These are phyloP conservation scores for Apium graveolens DNA, from an alignment of 129 eudicot genomes.

Conservation along the genomic window DNA sequence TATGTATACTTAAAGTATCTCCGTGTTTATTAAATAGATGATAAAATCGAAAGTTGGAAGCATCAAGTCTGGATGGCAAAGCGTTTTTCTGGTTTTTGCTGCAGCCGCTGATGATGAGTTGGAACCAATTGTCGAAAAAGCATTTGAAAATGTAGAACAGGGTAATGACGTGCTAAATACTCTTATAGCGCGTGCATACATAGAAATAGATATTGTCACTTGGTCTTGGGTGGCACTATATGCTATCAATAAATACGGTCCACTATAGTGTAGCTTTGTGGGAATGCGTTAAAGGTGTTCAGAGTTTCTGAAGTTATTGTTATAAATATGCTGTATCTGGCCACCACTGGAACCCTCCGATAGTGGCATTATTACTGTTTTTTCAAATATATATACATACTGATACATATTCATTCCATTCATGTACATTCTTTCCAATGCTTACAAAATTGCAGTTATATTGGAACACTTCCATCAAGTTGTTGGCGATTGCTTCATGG, in stretches of 20 bases:
- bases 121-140: slow-evolving; percentile 95
- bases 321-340: not conserved
- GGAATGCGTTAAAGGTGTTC: not conserved
- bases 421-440: slow-evolving; percentile 21
- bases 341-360: not conserved
- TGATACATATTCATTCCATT: slow-evolving; percentile 7
- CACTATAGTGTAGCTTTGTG: not conserved
- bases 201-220: not conserved
- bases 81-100: slow-evolving; percentile 93
- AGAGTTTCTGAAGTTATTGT: not conserved
- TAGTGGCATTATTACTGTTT: not conserved
- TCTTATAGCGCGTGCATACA: not conserved
- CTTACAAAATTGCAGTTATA: slow-evolving; percentile 52
- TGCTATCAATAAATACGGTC: not conserved
- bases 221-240: not conserved
- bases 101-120: slow-evolving; percentile 94
- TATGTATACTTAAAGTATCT: not conserved
- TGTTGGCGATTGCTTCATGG: slow-evolving; percentile 96
- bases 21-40: slow-evolving; percentile 40
- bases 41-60: slow-evolving; percentile 92
- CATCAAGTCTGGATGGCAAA: slow-evolving; percentile 98
- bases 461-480: slow-evolving; percentile 98
- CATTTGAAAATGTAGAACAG: slow-evolving; percentile 97
- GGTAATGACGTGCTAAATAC: slow-evolving; percentile 32
- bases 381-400: not conserved